phyloP scores from a whole-genome alignment of 352 stramenopile species.

The Globisporangium paddicum region DNA sequence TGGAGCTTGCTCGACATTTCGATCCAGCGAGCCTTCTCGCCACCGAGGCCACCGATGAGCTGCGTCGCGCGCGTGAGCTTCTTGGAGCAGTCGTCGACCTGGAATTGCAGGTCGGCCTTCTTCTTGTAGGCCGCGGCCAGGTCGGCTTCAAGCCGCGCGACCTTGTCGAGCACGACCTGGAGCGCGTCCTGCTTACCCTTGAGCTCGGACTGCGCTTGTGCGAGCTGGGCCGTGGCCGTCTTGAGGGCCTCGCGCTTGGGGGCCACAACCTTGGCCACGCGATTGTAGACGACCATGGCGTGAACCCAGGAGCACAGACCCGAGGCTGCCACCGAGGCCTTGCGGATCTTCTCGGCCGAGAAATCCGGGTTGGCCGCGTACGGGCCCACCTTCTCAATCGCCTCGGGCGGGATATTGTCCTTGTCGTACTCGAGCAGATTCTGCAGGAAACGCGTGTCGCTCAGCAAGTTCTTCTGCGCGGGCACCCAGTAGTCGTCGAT shows the following conservation, averaged over 20 bases:
- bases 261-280: conserved; percentile 90
- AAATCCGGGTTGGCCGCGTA: conserved; percentile 90
- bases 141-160: conserved; percentile 85
- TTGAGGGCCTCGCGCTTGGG: conserved; percentile 93
- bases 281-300: conserved; percentile 96
- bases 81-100: conserved; percentile 92
- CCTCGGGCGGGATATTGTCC: conserved; percentile 90
- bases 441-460: conserved; percentile 90
- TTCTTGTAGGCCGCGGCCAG: conserved; percentile 91
- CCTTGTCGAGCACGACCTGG: conserved; percentile 91
- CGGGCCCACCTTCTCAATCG: conserved; percentile 88
- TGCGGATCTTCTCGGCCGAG: conserved; percentile 91
- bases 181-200: conserved; percentile 89
- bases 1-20: conserved; percentile 86
- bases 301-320: conserved; percentile 95
- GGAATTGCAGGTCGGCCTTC: conserved; percentile 86
- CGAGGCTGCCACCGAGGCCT: conserved; percentile 91
- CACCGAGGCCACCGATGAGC: conserved; percentile 91
- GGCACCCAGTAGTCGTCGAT: conserved; percentile 94
- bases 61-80: conserved; percentile 91
- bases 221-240: conserved; percentile 82
- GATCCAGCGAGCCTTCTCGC: conserved; percentile 92
- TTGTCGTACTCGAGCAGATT: conserved; percentile 95
- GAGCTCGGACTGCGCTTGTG: conserved; percentile 82
- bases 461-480: conserved; percentile 91